Percentiles rank a stretch among this genome's conserved stretches.
Conservation (phyloP, 257 asterid species). For the Solanum appendiculatum region DNA sequence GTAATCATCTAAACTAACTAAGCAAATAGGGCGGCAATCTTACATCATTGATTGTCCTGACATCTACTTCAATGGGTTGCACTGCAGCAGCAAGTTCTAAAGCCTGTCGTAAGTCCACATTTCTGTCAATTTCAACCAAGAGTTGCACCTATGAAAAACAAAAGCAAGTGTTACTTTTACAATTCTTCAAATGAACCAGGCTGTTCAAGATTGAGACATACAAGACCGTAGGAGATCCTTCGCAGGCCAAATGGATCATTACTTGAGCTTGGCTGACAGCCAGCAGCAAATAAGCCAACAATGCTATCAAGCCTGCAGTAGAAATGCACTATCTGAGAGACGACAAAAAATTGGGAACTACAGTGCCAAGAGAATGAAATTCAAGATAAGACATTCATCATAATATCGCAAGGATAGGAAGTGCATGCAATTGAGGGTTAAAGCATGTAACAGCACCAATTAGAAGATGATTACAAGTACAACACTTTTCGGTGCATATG, state of each 20-base stretch:
- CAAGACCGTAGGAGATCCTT: conserved; percentile 90
- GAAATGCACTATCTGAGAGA: not conserved
- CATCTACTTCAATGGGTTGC: conserved; percentile 72
- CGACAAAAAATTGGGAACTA: not conserved
- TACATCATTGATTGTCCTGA: conserved; percentile 59
- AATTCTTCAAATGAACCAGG: not conserved
- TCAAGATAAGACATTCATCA: not conserved
- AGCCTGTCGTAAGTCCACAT: conserved; percentile 68
- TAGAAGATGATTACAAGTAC: not conserved
- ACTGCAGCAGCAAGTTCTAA: conserved; percentile 84
- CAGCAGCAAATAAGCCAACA: conserved; percentile 94
- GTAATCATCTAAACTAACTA: not conserved
- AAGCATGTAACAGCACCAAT: not conserved
- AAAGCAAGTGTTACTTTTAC: conserved; percentile 8
- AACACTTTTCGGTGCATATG: not conserved
- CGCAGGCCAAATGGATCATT: conserved; percentile 94
- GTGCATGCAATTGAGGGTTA: not conserved
- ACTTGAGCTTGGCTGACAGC: conserved; percentile 88
- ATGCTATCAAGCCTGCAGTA: conserved; percentile 87
- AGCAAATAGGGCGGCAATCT: conserved; percentile 7
- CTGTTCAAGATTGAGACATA: conserved; percentile 24
- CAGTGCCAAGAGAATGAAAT: not conserved
- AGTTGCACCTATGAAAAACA: conserved; percentile 68
- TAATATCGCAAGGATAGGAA: not conserved
- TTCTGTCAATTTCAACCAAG: conserved; percentile 55